Percentiles rank a stretch among this genome's conserved stretches.
Evolutionary conservation across 495 filamentous ascomycete species (phyloP).

Genomic region (Penicillium chermesinum): DNA sequence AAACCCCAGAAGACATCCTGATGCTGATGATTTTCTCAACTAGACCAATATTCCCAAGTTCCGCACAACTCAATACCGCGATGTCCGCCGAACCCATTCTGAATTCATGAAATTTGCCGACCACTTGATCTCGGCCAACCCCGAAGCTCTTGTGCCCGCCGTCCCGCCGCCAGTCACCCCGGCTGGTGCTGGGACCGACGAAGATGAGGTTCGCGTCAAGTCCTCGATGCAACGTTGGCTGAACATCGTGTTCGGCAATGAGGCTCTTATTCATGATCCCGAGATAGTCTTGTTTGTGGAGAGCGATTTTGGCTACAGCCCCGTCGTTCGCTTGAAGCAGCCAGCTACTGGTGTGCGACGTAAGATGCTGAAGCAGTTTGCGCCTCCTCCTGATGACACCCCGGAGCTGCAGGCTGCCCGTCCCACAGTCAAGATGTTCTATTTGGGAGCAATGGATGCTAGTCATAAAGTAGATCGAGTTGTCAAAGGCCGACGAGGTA

Average conservation of each 20-base stretch:
- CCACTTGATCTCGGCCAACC: constrained; percentile 91
- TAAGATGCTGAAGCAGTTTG: constrained; percentile 97
- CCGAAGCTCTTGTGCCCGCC: constrained; percentile 95
- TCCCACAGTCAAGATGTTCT: constrained; percentile 91
- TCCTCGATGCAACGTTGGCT: constrained; percentile 89
- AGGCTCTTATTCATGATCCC: constrained; percentile 88
- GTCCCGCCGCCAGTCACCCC: constrained; percentile 87
- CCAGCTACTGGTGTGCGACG: constrained; percentile 92
- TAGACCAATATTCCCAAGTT: constrained; percentile 98
- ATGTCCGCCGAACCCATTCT: constrained; percentile 89
- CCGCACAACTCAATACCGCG: constrained; percentile 94
- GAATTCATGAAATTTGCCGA: constrained; percentile 94
- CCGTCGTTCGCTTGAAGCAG: constrained; percentile 91
- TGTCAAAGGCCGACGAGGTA: constrained; percentile 89
- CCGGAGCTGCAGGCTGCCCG: constrained; percentile 86
- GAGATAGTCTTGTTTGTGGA: constrained; percentile 97
- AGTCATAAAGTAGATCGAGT: constrained; percentile 92
- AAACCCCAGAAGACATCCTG: background rate
- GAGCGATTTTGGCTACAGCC: constrained; percentile 96
- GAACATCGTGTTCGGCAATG: constrained; percentile 84
- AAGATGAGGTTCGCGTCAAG: constrained; percentile 89
- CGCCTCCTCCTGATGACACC: constrained; percentile 94
- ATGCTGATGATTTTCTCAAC: background rate
- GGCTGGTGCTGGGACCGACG: constrained; percentile 92
- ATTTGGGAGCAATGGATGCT: constrained; percentile 89